Evolutionary conservation across 176 grass and related monocot species (phyloP), one percentile per base, ranked within the genome.

Genomic region (bread wheat (Triticum aestivum)): DNA sequence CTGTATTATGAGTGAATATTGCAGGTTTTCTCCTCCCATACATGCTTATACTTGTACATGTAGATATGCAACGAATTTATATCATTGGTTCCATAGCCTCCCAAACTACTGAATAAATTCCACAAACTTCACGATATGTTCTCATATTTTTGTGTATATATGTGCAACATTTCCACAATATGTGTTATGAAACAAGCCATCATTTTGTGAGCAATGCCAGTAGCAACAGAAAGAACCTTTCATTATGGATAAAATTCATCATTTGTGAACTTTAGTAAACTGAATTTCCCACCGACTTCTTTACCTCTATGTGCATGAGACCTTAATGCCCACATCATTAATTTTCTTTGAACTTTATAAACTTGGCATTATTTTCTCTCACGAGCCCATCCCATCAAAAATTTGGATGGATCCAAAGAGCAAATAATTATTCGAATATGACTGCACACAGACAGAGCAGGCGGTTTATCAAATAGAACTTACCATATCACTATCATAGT

Each of bases 401-500:
- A 12, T 38, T 84, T 73, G 11, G 11, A 74, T 73, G 21, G 58
- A 74, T 65, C 17, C 39, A 65, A 35, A 79, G 24, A 30, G 61
- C 24, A 47, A 54, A 75, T 10, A 79, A 52, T 75, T 75, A 32
- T 52, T 32, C 9, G 4, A 29, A 76, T 52, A 81, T 81, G 62
- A 23, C 20, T 23, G 15, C 47, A 69, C 15, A 61, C 21, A 87
- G 15, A 82, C 8, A 82, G 87, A 73, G 29, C 13, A 15, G 6
- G 75, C 61, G n/a, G 65, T 35, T 85, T 65, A 78, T 79, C 35
- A 71, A 79, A 58, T 83, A 80, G 30, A 92, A 81, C 64, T 90
- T 91, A 96, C 97, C 92, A 96, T 78, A 54, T 94, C 92, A 78
- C 92, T 94, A 69, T 92, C 92, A 86, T 90, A 92, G 75, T 99